Evolutionary conservation across 163 green algal species (phyloP), one percentile per base, ranked within the genome.

Genomic region (Chlorella variabilis): DNA sequence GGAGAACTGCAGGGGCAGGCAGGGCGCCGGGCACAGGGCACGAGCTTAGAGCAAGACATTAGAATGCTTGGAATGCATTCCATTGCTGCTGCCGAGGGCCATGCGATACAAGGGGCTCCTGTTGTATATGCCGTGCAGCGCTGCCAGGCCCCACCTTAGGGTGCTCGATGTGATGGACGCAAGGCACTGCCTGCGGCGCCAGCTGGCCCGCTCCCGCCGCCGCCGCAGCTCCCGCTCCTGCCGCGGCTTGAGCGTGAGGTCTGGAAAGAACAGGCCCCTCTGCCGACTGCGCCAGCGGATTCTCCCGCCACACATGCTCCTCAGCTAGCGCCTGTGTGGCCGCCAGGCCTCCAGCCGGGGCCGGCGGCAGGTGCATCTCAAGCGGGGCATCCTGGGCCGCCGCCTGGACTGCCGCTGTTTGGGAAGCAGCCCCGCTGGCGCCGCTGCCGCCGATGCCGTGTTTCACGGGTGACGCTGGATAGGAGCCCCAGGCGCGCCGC

Each of bases 221-320:
- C 29, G 39, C 39, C 1, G 13, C 68, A 33, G 17, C 9, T 18
- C 27, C n/a, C 36, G 34, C 34, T 71, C 20, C 63, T 33, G 18
- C 15, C 21, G 9, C 29, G 8, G 34, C 63, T 18, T 33, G 5
- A 3, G 63, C 4, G 9, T n/a, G n/a, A n/a, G 45, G 45, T 15
- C 45, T 54, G 11, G 11, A 15, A 11, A 54, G 11, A 49, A 33
- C 63, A 2, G 34, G 34, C 34, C 23, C 63, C 13, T 69, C 48
- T 29, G 15, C 38, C 2, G 54, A 56, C 39, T 69, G 21, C 6
- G 73, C 73, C 36, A 80, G 56, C 7, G 73, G 73, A 38, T 80
- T 80, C 38, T 58, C 13, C n/a, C 73, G 56, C 73, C 73, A 80
- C 4, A 80, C 15, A 9, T 69, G 38, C 51, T 58, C 15, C 38